phyloP scores from a whole-genome alignment of 345 rosid species.

The Hevea brasiliensis region DNA sequence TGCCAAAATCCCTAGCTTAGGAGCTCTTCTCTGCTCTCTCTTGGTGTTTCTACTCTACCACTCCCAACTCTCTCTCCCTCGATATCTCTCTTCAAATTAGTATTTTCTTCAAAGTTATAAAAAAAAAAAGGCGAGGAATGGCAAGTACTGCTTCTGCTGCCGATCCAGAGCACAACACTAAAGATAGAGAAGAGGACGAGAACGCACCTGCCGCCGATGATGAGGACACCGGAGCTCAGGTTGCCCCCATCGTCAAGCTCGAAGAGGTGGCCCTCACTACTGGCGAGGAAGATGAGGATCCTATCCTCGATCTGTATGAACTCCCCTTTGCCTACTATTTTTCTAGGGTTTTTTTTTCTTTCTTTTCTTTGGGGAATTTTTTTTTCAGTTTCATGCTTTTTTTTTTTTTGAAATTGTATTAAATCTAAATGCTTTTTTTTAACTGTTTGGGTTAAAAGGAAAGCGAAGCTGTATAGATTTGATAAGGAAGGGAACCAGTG shows the following conservation, averaged over 20 bases:
- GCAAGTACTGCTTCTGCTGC: conserved; percentile 17
- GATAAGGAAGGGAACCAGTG: conserved; percentile 83
- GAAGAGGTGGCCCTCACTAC: conserved; percentile 86
- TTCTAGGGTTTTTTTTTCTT: not conserved
- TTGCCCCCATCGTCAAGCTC: conserved; percentile 82
- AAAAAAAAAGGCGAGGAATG: conserved; percentile 42
- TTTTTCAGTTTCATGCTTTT: not conserved
- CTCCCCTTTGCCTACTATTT: not conserved
- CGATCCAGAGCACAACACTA: conserved; percentile 40
- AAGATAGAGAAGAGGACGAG: conserved; percentile 65
- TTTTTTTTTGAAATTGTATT: too few species aligned
- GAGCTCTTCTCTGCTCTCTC: not conserved
- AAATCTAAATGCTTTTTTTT: not conserved
- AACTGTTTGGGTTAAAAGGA: conserved; percentile 59
- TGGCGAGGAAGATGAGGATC: conserved; percentile 89
- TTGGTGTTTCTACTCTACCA: too few species aligned
- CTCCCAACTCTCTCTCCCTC: not conserved
- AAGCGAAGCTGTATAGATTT: conserved; percentile 81
- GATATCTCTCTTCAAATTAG: too few species aligned
- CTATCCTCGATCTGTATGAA: conserved; percentile 74
- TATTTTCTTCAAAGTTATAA: too few species aligned
- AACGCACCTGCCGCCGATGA: conserved; percentile 39
- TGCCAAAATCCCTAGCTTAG: not conserved
- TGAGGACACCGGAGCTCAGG: conserved; percentile 96
- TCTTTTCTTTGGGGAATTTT: not conserved